phyloP scores from a whole-genome alignment of 495 filamentous ascomycete species.

The Lasiosphaeria ovina region DNA sequence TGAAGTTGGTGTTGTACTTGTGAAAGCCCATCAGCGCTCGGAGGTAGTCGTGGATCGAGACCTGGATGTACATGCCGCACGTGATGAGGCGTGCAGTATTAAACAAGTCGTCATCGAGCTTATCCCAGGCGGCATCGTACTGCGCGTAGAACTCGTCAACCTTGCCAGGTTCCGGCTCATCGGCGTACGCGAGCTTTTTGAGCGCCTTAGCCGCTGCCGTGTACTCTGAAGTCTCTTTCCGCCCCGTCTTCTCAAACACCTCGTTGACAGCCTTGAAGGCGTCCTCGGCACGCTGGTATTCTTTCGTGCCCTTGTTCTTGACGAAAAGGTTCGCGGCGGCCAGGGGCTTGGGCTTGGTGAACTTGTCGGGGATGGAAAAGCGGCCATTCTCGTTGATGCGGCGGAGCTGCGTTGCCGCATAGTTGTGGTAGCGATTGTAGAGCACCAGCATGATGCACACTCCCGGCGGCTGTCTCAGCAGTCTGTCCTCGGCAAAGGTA shows the following conservation, averaged over 20 bases:
- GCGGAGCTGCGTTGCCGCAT: conserved; percentile 56
- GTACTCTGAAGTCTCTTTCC: no score
- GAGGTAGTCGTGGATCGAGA: conserved; percentile 75
- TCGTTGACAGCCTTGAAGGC: no score
- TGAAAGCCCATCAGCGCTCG: conserved; percentile 78
- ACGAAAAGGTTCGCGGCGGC: no score
- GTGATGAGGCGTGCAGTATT: conserved; percentile 74
- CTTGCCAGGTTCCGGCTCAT: no score
- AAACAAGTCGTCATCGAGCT: conserved; percentile 79
- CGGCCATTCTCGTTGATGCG: conserved; percentile 73
- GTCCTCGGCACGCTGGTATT: no score
- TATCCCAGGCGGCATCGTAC: conserved; percentile 35
- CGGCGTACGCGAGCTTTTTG: no score
- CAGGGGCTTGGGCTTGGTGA: no score
- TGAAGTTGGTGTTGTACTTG: conserved; percentile 73
- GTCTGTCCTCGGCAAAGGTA: conserved; percentile 66
- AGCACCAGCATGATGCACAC: conserved; percentile 68
- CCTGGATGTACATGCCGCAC: conserved; percentile 78
- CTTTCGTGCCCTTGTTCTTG: no score
- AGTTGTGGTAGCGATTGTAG: conserved; percentile 75
- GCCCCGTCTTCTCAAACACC: no score
- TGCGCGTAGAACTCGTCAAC: conserved; percentile 43
- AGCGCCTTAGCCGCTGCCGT: no score
- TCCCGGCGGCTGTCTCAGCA: conserved; percentile 73
- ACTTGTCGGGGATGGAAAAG: conserved; percentile 50